These are phyloP conservation scores for Angomonas desouzai DNA, from an alignment of 208 protist genomes.

Conservation along the genomic window DNA sequence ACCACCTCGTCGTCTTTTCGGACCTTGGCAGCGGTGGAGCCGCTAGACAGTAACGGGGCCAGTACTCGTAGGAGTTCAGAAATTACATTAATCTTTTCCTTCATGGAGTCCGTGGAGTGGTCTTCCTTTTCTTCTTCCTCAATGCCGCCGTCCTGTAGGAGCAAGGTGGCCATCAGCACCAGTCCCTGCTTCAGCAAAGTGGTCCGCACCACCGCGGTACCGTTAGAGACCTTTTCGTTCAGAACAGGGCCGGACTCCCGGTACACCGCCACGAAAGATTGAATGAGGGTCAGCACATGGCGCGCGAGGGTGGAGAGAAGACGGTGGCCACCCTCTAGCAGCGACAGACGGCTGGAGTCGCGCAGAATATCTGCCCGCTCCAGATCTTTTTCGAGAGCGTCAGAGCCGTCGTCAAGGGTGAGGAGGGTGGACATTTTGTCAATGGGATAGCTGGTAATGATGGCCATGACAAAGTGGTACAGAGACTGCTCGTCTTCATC, in stretches of 20 bases:
- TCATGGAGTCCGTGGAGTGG: conserved; percentile 24
- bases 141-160: conserved; percentile 26
- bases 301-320: conserved; percentile 20
- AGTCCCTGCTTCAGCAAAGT: conserved; percentile 57
- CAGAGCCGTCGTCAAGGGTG: conserved; percentile 19
- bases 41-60: conserved; percentile 49
- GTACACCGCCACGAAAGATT: conserved; percentile 48
- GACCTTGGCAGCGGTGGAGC: background rate
- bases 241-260: conserved; percentile 49
- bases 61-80: conserved; percentile 63
- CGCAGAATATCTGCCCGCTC: conserved; percentile 17
- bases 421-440: conserved; percentile 44
- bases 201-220: conserved; percentile 32
- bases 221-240: conserved; percentile 47
- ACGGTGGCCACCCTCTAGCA: conserved; percentile 21
- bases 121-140: conserved; percentile 12
- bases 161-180: conserved; percentile 69
- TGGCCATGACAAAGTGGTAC: conserved; percentile 34
- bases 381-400: conserved; percentile 21
- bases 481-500: conserved; percentile 49
- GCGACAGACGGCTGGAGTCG: conserved; percentile 17
- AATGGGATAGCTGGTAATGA: conserved; percentile 50
- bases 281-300: conserved; percentile 39
- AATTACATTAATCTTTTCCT: conserved; percentile 48
- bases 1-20: conserved; percentile 11